Evolutionary conservation across 2,329 filamentous ascomycete genomes (phyloP).

Genomic region (Tolypocladium tundrense): DNA sequence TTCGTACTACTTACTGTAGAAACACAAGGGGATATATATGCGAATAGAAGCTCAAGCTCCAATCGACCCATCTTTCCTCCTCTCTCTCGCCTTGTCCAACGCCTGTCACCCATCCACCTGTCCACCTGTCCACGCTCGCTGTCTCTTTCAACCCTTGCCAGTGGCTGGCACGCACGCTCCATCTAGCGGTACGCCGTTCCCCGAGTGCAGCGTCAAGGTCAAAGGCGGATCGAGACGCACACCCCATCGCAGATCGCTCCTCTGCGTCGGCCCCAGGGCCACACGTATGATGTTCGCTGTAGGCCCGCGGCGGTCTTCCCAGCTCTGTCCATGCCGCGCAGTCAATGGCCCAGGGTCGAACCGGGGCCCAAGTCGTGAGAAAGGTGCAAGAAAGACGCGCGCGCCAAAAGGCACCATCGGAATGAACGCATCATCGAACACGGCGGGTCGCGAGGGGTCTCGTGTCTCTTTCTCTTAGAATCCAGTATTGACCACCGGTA

Average conservation of each 20-base stretch:
- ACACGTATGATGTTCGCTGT: neutral
- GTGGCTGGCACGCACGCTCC: neutral
- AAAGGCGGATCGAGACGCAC: neutral
- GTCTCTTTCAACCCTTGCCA: neutral
- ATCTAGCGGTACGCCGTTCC: neutral
- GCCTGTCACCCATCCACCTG: neutral
- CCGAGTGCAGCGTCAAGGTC: neutral
- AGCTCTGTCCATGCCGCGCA: neutral
- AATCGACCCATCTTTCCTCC: neutral
- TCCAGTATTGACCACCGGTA: conserved; percentile 10
- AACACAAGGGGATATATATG: neutral
- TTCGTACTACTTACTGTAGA: neutral
- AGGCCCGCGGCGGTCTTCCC: neutral
- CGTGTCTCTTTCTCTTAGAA: conserved; percentile 2
- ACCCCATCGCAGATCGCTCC: neutral
- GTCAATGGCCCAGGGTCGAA: neutral
- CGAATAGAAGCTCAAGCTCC: neutral
- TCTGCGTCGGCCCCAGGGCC: neutral
- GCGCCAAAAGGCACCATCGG: neutral
- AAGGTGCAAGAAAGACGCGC: neutral
- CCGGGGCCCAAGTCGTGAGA: neutral
- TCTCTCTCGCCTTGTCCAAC: neutral
- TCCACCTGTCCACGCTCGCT: neutral
- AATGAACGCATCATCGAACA: neutral
- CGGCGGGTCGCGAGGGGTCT: neutral